Evolutionary conservation across 495 filamentous ascomycete genomes (phyloP).

Genomic region (Tirmania nivea): DNA sequence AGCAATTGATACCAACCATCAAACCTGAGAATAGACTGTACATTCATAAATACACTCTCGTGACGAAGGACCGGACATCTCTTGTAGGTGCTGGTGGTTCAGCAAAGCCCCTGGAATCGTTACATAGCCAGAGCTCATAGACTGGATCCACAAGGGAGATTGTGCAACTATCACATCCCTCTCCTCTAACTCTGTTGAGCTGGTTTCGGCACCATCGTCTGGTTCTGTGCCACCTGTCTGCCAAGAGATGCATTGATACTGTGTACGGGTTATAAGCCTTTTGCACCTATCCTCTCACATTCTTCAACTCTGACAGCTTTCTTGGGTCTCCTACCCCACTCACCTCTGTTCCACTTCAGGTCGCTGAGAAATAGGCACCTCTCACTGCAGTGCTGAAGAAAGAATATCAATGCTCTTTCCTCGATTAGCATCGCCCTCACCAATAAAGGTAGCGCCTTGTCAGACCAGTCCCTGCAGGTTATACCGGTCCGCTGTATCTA

Average conservation of each 20-base stretch:
- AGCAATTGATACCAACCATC: conserved; percentile 6
- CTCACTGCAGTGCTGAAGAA: not conserved
- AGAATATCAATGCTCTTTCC: not conserved
- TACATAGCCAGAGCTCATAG: conserved; percentile 9
- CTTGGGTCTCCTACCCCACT: not conserved
- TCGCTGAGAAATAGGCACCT: not conserved
- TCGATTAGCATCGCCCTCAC: not conserved
- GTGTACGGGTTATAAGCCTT: not conserved
- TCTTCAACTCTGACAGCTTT: not conserved
- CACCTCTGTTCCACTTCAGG: not conserved
- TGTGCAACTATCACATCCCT: conserved; percentile 5
- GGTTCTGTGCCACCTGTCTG: not conserved
- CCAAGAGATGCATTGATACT: not conserved
- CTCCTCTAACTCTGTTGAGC: not conserved
- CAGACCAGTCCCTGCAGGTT: not conserved
- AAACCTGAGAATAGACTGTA: not conserved
- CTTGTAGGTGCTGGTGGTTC: not conserved
- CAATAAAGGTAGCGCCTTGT: not conserved
- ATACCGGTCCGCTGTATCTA: not conserved
- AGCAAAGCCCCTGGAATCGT: not conserved
- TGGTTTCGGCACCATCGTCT: not conserved
- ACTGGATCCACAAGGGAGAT: conserved; percentile 6
- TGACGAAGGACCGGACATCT: no score
- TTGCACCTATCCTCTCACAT: not conserved
- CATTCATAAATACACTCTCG: not conserved